These are phyloP conservation scores for Dictyostelium discoideum DNA, from an alignment of 78 protist species.

Conservation along the genomic window DNA sequence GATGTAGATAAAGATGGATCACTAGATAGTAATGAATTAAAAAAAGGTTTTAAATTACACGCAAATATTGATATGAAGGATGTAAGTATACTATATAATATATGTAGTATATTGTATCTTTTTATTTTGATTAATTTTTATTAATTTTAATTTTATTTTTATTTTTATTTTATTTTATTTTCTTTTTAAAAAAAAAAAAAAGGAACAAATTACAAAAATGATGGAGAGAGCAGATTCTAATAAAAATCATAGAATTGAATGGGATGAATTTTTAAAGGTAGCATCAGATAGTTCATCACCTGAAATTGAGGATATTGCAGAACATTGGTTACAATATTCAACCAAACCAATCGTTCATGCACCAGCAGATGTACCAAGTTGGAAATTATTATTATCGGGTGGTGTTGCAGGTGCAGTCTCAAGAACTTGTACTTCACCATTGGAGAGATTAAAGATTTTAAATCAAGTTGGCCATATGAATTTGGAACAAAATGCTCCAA, in stretches of 20 bases:
- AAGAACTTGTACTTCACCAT: conserved; percentile 91
- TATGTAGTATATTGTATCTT: not conserved
- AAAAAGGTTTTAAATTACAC: conserved; percentile 48
- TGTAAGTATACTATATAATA: conserved; percentile 6
- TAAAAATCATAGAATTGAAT: conserved; percentile 65
- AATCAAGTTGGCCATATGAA: conserved; percentile 82
- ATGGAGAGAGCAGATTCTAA: conserved; percentile 71
- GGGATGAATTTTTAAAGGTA: conserved; percentile 51
- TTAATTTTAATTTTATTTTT: not conserved
- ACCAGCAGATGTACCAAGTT: conserved; percentile 59
- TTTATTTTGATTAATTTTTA: not conserved
- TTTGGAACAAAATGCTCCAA: conserved; percentile 17
- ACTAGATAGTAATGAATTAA: conserved; percentile 18
- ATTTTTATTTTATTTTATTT: too few species aligned
- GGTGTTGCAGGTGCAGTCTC: conserved; percentile 95
- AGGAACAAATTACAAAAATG: conserved; percentile 76
- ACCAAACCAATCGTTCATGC: conserved; percentile 40
- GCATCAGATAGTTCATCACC: conserved; percentile 20
- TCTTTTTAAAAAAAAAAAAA: too few species aligned
- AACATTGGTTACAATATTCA: conserved; percentile 58
- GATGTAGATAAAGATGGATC: conserved; percentile 72
- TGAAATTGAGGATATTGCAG: conserved; percentile 66
- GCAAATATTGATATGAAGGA: conserved; percentile 39
- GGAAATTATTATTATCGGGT: conserved; percentile 87
- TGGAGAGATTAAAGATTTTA: conserved; percentile 93